Conservation (phyloP, 768 basidiomycete genomes). For the Rhodotorula toruloides region DNA sequence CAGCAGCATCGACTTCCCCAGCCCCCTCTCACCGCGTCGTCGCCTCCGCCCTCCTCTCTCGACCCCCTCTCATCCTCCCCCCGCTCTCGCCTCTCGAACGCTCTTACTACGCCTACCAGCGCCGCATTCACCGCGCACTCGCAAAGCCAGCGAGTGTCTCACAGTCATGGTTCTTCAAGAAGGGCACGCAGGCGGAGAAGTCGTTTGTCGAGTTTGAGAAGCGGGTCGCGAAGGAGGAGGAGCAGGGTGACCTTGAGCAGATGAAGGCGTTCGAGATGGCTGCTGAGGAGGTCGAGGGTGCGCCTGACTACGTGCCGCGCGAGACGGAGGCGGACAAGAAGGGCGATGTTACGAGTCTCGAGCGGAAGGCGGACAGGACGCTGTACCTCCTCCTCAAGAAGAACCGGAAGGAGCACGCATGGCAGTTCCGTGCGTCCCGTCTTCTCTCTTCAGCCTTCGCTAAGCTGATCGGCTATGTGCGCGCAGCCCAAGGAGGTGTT, state of each 20-base stretch:
- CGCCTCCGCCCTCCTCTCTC: constrained; percentile 40
- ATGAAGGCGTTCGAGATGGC: constrained; percentile 47
- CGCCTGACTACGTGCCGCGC: constrained; percentile 9
- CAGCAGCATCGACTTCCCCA: not conserved
- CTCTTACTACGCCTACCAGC: constrained; percentile 43
- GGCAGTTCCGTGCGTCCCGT: constrained; percentile 51
- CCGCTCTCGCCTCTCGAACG: constrained; percentile 35
- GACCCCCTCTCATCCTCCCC: constrained; percentile 38
- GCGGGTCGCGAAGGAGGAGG: constrained; percentile 36
- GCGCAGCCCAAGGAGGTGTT: constrained; percentile 41
- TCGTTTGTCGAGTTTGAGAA: constrained; percentile 44
- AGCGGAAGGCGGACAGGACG: constrained; percentile 76
- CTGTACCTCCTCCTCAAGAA: constrained; percentile 75
- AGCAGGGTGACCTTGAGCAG: constrained; percentile 50
- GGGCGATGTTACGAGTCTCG: constrained; percentile 66
- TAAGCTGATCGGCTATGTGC: not conserved
- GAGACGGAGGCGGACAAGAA: constrained; percentile 57
- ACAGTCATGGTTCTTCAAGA: constrained; percentile 40
- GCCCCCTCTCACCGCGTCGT: constrained; percentile 27
- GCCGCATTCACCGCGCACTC: constrained; percentile 36
- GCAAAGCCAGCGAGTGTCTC: constrained; percentile 30
- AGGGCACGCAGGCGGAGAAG: constrained; percentile 45
- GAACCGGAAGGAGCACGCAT: constrained; percentile 54
- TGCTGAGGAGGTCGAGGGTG: constrained; percentile 58
- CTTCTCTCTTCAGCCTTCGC: not conserved